Percentiles rank a stretch among this genome's conserved stretches.
phyloP scores from a whole-genome alignment of 2,329 filamentous ascomycete genomes.

The Cladophialophora immunda region DNA sequence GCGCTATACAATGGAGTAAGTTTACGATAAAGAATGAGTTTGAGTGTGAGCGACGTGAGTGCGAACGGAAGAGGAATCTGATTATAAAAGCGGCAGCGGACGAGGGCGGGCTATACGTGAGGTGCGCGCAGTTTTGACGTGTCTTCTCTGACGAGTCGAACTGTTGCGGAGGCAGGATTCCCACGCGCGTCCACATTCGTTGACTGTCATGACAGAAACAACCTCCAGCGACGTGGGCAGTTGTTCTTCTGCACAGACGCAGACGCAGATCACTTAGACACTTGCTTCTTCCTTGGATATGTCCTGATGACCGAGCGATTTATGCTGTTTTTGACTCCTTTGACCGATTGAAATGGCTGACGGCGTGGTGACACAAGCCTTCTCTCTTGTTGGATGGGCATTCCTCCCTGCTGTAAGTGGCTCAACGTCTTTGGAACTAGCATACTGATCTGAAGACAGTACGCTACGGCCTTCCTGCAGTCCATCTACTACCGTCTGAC shows the following conservation, averaged over 20 bases:
- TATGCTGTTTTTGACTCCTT: background rate
- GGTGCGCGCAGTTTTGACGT: background rate
- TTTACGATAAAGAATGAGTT: too few relatives aligned
- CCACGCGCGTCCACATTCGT: background rate
- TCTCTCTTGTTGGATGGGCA: slow-evolving; percentile 68
- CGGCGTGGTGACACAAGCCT: slow-evolving; percentile 53
- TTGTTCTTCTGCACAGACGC: background rate
- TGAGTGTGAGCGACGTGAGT: too few relatives aligned
- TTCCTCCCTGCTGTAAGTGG: slow-evolving; percentile 66
- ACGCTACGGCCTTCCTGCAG: slow-evolving; percentile 80
- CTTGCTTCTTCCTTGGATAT: background rate
- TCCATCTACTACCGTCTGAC: slow-evolving; percentile 84
- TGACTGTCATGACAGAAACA: background rate
- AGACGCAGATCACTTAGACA: background rate
- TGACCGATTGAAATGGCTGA: slow-evolving; percentile 39
- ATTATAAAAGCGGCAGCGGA: too few relatives aligned
- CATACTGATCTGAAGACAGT: slow-evolving; percentile 56
- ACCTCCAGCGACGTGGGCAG: background rate
- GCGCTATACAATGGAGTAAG: too few relatives aligned
- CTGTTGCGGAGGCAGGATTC: too few relatives aligned
- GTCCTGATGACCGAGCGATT: background rate
- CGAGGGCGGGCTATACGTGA: background rate
- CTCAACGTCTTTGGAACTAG: background rate
- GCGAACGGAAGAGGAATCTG: too few relatives aligned
- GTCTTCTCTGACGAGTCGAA: too few relatives aligned